Percentiles rank a stretch among this genome's conserved stretches.
phyloP scores from a whole-genome alignment of 305 asterid genomes.

The Solanum aculeatissimum region DNA sequence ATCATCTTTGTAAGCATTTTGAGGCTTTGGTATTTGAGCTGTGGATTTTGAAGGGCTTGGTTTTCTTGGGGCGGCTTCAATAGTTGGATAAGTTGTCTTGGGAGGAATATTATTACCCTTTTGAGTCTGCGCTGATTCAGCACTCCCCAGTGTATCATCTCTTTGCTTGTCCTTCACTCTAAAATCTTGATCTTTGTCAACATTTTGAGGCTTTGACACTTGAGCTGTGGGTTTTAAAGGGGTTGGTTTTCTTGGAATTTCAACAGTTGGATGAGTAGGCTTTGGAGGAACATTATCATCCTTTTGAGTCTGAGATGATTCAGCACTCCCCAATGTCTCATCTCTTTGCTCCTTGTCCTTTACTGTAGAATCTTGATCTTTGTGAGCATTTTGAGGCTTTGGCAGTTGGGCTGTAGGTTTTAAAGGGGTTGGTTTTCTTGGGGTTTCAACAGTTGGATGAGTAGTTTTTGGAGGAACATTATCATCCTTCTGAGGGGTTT shows the following conservation, averaged over 20 bases:
- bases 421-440: not conserved
- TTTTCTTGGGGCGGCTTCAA: not conserved
- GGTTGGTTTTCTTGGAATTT: not conserved
- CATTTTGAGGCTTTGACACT: not conserved
- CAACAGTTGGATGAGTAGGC: not conserved
- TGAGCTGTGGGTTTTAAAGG: not conserved
- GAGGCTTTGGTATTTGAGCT: not conserved
- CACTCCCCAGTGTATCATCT: not conserved
- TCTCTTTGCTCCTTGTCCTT: not conserved
- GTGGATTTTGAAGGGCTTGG: not conserved
- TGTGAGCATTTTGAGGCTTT: not conserved
- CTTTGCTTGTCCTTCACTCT: not conserved
- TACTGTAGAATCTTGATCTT: not conserved
- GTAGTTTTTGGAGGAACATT: not conserved
- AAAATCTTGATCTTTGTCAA: not conserved
- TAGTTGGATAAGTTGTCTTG: not conserved
- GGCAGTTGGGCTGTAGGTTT: not conserved
- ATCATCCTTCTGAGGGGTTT: slow-evolving; percentile 8
- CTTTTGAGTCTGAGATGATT: not conserved
- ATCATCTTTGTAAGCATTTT: not conserved
- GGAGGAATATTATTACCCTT: not conserved
- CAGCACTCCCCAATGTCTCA: not conserved
- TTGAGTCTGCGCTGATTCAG: not conserved
- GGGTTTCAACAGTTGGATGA: not conserved
- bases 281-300: slow-evolving; percentile 5